A percentile compares a stretch with the other conserved stretches of the same genome.
These are phyloP conservation scores for Botrytis hyacinthi DNA, from an alignment of 2,329 filamentous ascomycete genomes.

Conservation along the genomic window DNA sequence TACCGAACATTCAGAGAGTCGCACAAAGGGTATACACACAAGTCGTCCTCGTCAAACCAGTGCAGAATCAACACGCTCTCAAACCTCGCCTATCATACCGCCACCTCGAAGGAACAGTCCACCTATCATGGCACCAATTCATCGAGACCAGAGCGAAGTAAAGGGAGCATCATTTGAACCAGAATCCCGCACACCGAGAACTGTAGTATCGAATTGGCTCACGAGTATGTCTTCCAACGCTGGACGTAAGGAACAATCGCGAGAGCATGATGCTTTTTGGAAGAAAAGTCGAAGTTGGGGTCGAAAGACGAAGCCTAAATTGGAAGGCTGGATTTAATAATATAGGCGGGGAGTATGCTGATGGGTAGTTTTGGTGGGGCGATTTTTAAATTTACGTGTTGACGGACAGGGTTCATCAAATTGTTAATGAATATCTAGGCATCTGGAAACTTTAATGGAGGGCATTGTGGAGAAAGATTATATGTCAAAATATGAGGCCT, in stretches of 20 bases:
- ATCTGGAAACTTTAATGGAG: not conserved
- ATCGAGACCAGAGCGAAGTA: not conserved
- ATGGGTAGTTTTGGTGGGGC: not conserved
- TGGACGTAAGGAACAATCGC: conserved; percentile 7
- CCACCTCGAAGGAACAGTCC: conserved; percentile 14
- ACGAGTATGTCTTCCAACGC: conserved; percentile 11
- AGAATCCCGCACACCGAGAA: conserved; percentile 15
- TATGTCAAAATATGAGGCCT: not conserved
- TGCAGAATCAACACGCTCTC: not conserved
- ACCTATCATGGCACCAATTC: conserved; percentile 10
- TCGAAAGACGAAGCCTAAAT: conserved; percentile 5
- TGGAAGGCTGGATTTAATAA: conserved; percentile 10
- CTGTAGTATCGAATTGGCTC: conserved; percentile 15
- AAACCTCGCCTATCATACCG: not conserved
- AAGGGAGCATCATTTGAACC: conserved; percentile 15
- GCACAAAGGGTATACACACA: not conserved
- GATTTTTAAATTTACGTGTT: not conserved
- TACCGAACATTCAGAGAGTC: not conserved
- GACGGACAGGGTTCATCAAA: not conserved
- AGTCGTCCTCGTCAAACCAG: not conserved
- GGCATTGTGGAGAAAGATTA: not conserved
- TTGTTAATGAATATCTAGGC: not conserved
- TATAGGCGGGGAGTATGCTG: not conserved
- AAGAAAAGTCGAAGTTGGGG: conserved; percentile 17
- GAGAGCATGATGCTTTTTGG: conserved; percentile 7